phyloP scores from a whole-genome alignment of 495 filamentous ascomycete genomes.

The Trichoderma erinaceum region DNA sequence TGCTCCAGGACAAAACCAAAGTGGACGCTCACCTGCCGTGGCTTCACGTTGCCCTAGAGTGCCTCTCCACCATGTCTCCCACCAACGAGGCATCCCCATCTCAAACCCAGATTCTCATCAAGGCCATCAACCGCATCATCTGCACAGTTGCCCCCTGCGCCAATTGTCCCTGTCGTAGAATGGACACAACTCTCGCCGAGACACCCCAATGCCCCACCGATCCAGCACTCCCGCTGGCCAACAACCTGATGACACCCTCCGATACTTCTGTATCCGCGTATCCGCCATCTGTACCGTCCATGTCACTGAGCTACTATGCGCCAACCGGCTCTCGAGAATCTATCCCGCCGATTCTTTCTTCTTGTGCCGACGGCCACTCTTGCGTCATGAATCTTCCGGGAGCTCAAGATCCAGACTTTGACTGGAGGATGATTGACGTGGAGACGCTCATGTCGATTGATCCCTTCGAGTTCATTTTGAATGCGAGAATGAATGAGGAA shows the following conservation, averaged over 20 bases:
- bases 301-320: neutral
- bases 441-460: conserved; percentile 10
- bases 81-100: neutral
- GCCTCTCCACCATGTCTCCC: neutral
- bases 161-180: neutral
- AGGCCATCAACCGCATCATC: conserved; percentile 10
- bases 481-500: neutral
- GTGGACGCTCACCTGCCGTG: neutral
- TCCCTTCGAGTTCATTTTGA: conserved; percentile 4
- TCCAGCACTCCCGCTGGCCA: neutral
- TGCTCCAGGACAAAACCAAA: conserved; percentile 5
- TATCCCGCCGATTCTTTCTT: neutral
- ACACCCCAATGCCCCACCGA: neutral
- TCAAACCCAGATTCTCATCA: conserved; percentile 3
- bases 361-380: neutral
- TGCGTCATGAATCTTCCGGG: neutral
- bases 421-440: conserved; percentile 8
- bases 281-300: neutral
- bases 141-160: neutral
- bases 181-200: neutral
- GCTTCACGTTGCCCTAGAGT: conserved; percentile 1
- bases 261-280: neutral
- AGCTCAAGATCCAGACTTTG: neutral
- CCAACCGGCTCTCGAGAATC: neutral
- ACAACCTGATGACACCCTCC: conserved; percentile 1